Evolutionary conservation across 768 basidiomycete genomes (phyloP), one percentile per base, ranked within the genome.

Genomic region (Hydnomerulius pinastri): DNA sequence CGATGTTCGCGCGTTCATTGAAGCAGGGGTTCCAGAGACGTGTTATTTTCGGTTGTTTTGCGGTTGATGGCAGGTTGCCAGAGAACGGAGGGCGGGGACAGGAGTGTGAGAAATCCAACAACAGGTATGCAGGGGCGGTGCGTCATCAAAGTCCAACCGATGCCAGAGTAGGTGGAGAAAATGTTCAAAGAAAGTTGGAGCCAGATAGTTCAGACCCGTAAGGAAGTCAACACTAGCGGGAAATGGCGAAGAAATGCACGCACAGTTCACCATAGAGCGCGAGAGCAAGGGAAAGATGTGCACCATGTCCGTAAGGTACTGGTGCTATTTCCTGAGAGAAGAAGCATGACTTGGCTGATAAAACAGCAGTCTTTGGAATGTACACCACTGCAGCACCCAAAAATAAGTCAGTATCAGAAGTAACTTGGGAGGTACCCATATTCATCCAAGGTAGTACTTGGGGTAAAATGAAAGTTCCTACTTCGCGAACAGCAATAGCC

Each of bases 211-310:
- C 20, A 40, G 5, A 23, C 13, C 39, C 44, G 48, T 50, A 39
- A 50, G 44, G n/a, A 42, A 28, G 24, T 41, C 21, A 43, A 36
- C n/a, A 24, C 27, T 24, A 23, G 50, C 54, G 38, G 29, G 38
- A 33, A 43, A 45, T n/a, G 39, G 27, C 17, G 17, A 40, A 40
- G 29, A 40, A 43, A 18, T 39, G 48, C 44, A 70, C 79, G 70
- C 62, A 87, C 87, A 83, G 66, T 67, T 90, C 87, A 25, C 70
- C 71, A 51, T 84, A 84, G 18, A 90, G 69, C 11, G 83, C 87
- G 23, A 86, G 66, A 10, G 87, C 71, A 5, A 89, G 75, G 29
- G 79, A 74, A 28, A 88, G 73, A 41, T 81, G 80, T 3, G 86
- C 84, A 32, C 71, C 77, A 28, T 77, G 73, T 2, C 86, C 87